These are phyloP conservation scores for Ophiorrhiza pumila DNA, from an alignment of 257 asterid species.

Conservation along the genomic window DNA sequence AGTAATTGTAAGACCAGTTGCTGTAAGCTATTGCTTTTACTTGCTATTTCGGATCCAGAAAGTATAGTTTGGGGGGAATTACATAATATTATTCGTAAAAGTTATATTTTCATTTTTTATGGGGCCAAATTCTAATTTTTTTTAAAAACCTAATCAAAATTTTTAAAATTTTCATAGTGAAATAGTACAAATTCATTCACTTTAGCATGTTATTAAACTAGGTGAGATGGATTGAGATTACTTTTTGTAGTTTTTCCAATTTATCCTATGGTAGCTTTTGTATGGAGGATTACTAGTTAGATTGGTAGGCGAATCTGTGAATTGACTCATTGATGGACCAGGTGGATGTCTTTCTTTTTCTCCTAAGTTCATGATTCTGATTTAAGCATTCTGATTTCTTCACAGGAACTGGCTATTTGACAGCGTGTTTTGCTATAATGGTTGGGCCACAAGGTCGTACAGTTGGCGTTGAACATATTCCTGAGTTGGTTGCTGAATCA, in stretches of 20 bases:
- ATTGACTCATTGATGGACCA: not conserved
- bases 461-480: constrained; percentile 94
- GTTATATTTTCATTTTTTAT: too few species aligned
- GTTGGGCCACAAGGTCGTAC: constrained; percentile 87
- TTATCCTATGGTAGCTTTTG: not conserved
- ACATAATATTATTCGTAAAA: too few species aligned
- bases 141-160: too few species aligned
- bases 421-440: constrained; percentile 92
- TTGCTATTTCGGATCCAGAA: too few species aligned
- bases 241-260: not conserved
- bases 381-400: constrained; percentile 2
- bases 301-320: not conserved
- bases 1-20: not conserved
- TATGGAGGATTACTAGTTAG: not conserved
- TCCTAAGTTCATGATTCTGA: not conserved
- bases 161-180: too few species aligned
- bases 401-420: constrained; percentile 89
- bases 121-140: too few species aligned
- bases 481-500: constrained; percentile 71
- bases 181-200: not conserved
- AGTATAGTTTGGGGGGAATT: too few species aligned
- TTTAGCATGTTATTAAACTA: not conserved
- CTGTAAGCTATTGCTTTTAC: not conserved
- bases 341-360: not conserved
- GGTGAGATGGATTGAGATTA: not conserved